phyloP scores from a whole-genome alignment of 768 basidiomycete genomes.

The Pluteus cervinus region DNA sequence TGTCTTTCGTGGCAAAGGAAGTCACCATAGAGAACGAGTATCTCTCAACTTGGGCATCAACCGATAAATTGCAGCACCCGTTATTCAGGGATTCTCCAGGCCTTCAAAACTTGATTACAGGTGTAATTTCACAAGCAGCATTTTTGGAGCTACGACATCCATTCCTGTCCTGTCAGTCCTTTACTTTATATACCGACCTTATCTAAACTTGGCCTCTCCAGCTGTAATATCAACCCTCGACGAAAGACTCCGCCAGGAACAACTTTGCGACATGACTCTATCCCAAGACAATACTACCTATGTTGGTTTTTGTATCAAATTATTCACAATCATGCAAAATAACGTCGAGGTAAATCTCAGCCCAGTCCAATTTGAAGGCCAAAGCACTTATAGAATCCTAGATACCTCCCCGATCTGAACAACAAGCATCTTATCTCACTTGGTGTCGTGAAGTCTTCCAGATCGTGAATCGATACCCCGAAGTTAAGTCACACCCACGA shows the following conservation, averaged over 20 bases:
- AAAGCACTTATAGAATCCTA: neutral
- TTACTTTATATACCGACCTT: neutral
- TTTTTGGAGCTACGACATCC: conserved; percentile 27
- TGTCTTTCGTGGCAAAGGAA: conserved; percentile 40
- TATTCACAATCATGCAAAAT: conserved; percentile 49
- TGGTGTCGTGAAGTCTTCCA: conserved; percentile 29
- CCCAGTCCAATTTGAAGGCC: neutral
- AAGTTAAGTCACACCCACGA: conserved; percentile 25
- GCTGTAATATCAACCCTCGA: no score
- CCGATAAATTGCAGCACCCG: conserved; percentile 52
- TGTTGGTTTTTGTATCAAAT: conserved; percentile 32
- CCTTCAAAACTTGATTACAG: conserved; percentile 12
- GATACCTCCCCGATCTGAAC: conserved; percentile 14
- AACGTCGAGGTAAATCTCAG: conserved; percentile 32
- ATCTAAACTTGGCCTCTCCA: no score
- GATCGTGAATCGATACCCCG: conserved; percentile 19
- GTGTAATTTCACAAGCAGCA: conserved; percentile 22
- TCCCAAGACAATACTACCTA: conserved; percentile 28
- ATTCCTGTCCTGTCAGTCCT: conserved; percentile 20
- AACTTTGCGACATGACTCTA: conserved; percentile 13
- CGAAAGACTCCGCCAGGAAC: no score
- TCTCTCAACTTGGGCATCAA: conserved; percentile 45
- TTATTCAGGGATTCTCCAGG: conserved; percentile 30
- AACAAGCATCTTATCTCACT: conserved; percentile 19
- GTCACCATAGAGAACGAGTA: conserved; percentile 56